A percentile compares a stretch with the other conserved stretches of the same genome.
These are phyloP conservation scores for Orychophragmus violaceus DNA, from an alignment of 345 rosid species.

Conservation along the genomic window DNA sequence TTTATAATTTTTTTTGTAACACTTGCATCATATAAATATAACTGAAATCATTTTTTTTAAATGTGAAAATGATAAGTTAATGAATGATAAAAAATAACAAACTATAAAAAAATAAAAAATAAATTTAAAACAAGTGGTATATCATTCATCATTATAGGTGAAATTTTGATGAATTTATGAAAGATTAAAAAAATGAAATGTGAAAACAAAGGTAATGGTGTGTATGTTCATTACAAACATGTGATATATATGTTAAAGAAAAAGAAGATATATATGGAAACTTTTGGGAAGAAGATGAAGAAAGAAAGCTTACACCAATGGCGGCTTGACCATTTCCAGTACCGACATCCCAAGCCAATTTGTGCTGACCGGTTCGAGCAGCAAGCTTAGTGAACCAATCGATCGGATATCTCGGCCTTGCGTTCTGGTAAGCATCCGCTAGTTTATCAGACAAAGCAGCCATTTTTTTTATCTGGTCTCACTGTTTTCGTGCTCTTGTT, in stretches of 20 bases:
- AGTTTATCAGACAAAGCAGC: slow-evolving; percentile 51
- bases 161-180: too few species aligned
- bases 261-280: background rate
- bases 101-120: too few species aligned
- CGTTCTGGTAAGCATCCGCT: slow-evolving; percentile 47
- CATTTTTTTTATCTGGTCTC: slow-evolving; percentile 14
- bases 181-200: too few species aligned
- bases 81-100: too few species aligned
- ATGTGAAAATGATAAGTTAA: too few species aligned
- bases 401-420: slow-evolving; percentile 47
- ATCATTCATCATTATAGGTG: too few species aligned
- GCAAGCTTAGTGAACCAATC: slow-evolving; percentile 52
- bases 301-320: slow-evolving; percentile 36
- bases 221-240: background rate
- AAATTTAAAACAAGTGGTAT: too few species aligned
- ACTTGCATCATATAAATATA: too few species aligned
- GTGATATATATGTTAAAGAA: background rate
- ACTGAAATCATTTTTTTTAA: too few species aligned
- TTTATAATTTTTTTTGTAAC: too few species aligned
- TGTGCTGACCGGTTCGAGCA: slow-evolving; percentile 39
- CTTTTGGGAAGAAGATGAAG: background rate
- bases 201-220: background rate
- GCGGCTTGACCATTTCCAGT: slow-evolving; percentile 67
- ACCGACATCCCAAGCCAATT: slow-evolving; percentile 61
- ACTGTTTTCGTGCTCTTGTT: background rate